Base-by-base conservation (phyloP, 805 yeast genomes). In the baker's yeast (Saccharomyces cerevisiae) region DNA sequence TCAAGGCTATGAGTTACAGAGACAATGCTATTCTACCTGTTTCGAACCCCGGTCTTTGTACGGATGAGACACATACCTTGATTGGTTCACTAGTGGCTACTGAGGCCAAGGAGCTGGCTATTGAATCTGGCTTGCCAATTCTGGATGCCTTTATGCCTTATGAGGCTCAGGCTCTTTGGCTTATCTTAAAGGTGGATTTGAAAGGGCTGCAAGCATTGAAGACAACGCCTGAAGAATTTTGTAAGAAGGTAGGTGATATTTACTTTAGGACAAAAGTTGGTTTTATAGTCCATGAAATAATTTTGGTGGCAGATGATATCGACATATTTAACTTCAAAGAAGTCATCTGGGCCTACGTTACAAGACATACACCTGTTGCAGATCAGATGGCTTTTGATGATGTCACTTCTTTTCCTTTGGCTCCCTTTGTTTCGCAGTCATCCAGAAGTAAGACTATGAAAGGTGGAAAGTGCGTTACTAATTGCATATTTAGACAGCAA, bases 21-120 rank as follows among this genome's bases (percentile, higher is more conserved):
- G 57, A 64, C 52, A 55, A 62, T 41, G 58, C 68, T 3, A 65
- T 64, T 24, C 31, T 66, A 22, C 69, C 70, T 4, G 62, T 64
- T 10, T 65, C 65, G 1, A 62, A 60, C 47, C 69, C 68, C n/a
- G 69, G 68, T 9, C 48, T 62, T 41, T 58, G 60, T 27, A 53
- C 64, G 6, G 70, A 66, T 51, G 70, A 66, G 50, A 64, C 69
- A 6, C 69, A 66, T 49, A 65, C 68, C 0, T 59, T 65, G 17
- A 64, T 65, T 56, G 69, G 68, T 24, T 62, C 62, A 3, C 56
- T 64, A 26, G 51, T 47, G 3, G 56, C 64, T 27, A 64, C 67
- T 14, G 64, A 62, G 46, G 53, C 52, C 17, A 52, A 54, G 41
- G 51, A 53, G 14, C 22, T 57, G 17, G 57, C 56, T 6, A 46